Evolutionary conservation across 2,329 filamentous ascomycete genomes (phyloP).

Genomic region (Ophiosphaerella korrae): DNA sequence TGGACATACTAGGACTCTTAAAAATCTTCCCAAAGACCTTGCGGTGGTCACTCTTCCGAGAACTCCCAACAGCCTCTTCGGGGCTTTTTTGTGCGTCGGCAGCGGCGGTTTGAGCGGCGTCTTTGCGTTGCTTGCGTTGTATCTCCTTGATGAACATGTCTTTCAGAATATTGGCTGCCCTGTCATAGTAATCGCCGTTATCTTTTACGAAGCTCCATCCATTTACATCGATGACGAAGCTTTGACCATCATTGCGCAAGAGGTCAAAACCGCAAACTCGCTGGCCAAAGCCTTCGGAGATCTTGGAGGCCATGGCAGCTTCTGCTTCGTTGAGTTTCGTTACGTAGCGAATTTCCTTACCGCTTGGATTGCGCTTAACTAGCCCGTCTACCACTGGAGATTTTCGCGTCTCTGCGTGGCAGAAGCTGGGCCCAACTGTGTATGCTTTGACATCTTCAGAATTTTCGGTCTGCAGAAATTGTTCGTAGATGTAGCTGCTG

Average conservation of each 20-base stretch:
- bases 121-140: slow-evolving; percentile 59
- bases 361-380: slow-evolving; percentile 93
- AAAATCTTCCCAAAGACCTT: slow-evolving; percentile 62
- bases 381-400: slow-evolving; percentile 96
- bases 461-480: slow-evolving; percentile 95
- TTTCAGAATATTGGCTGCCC: slow-evolving; percentile 81
- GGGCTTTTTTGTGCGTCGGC: slow-evolving; percentile 41
- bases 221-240: slow-evolving; percentile 98
- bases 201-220: slow-evolving; percentile 99
- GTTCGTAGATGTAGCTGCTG: slow-evolving; percentile 93
- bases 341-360: slow-evolving; percentile 95
- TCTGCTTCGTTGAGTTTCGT: slow-evolving; percentile 83
- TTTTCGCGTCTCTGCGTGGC: slow-evolving; percentile 95
- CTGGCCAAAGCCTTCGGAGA: slow-evolving; percentile 90
- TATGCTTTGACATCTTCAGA: slow-evolving; percentile 98
- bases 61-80: slow-evolving; percentile 18
- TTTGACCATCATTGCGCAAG: slow-evolving; percentile 83
- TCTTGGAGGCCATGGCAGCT: slow-evolving; percentile 83
- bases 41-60: slow-evolving; percentile 48
- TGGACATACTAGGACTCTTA: slow-evolving; percentile 68
- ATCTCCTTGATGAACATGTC: slow-evolving; percentile 88
- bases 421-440: slow-evolving; percentile 90
- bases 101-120: slow-evolving; percentile 42
- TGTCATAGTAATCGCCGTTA: slow-evolving; percentile 97
- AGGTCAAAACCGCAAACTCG: slow-evolving; percentile 95